phyloP scores from a whole-genome alignment of 305 asterid genomes.

The Solanum hybrid region DNA sequence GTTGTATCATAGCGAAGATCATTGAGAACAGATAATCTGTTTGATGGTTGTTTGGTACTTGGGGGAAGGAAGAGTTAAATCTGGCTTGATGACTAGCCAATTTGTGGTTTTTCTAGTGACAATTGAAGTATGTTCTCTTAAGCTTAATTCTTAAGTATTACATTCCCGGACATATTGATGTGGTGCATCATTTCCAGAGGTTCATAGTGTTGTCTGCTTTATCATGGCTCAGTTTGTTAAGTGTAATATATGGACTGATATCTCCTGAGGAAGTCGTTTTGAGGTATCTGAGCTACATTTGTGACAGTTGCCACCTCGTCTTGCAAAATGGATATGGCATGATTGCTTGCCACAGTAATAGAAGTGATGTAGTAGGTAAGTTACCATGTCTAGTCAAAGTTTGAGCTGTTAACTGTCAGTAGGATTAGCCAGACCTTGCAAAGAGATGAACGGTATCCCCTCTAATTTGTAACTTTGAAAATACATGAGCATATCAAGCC shows the following conservation, averaged over 20 bases:
- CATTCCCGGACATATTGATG: background rate
- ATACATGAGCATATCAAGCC: background rate
- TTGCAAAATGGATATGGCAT: background rate
- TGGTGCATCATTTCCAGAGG: background rate
- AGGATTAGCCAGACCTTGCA: background rate
- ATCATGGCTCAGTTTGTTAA: background rate
- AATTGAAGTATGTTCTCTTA: background rate
- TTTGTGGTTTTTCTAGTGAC: background rate
- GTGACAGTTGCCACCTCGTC: background rate
- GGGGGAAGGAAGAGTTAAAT: background rate
- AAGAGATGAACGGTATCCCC: background rate
- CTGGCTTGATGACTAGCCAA: background rate
- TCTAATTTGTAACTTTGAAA: background rate
- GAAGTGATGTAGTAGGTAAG: background rate
- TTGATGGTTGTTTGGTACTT: background rate
- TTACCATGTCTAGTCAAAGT: background rate
- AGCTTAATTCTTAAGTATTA: background rate
- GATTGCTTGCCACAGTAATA: background rate
- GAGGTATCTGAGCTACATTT: background rate
- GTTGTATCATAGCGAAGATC: background rate
- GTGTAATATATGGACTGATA: background rate
- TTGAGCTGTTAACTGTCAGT: background rate
- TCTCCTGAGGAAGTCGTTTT: background rate
- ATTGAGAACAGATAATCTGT: background rate
- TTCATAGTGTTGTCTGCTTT: background rate